Evolutionary conservation across 805 yeast genomes (phyloP).

Genomic region (Schwanniomyces vanrijiae): DNA sequence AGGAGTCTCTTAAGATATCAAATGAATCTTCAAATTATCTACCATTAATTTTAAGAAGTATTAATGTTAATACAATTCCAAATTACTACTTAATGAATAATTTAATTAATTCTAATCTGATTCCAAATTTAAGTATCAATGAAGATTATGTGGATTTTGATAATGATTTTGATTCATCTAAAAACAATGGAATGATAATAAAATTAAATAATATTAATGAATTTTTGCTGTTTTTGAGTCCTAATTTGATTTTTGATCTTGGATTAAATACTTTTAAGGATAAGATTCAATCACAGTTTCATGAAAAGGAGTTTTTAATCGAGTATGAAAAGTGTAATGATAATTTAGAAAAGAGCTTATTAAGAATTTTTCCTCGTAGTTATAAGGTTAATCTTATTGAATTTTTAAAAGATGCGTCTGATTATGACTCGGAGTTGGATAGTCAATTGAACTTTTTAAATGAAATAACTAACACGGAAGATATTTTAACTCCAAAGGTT

Average conservation of each 20-base stretch:
- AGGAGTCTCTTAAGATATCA: slow-evolving; percentile 6
- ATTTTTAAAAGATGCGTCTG: slow-evolving; percentile 24
- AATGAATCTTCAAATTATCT: slow-evolving; percentile 56
- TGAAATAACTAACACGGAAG: slow-evolving; percentile 31
- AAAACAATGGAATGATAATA: slow-evolving; percentile 30
- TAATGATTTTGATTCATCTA: slow-evolving; percentile 27
- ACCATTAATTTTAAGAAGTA: slow-evolving; percentile 65
- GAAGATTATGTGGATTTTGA: slow-evolving; percentile 37
- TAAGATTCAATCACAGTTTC: slow-evolving; percentile 7
- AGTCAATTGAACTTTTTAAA: slow-evolving; percentile 37
- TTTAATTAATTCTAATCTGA: slow-evolving; percentile 9
- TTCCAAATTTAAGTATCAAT: slow-evolving; percentile 30
- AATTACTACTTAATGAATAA: slow-evolving; percentile 42
- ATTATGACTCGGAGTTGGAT: slow-evolving; percentile 19
- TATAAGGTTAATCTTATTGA: slow-evolving; percentile 35
- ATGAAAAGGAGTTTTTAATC: background rate
- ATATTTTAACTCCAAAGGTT: slow-evolving; percentile 23
- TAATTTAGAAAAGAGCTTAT: slow-evolving; percentile 20
- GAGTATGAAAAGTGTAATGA: slow-evolving; percentile 9
- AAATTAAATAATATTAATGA: slow-evolving; percentile 29
- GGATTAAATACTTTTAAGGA: slow-evolving; percentile 23
- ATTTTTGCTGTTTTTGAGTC: slow-evolving; percentile 39
- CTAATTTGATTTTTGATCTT: slow-evolving; percentile 38
- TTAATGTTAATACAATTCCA: slow-evolving; percentile 66
- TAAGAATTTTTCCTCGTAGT: slow-evolving; percentile 28